Conservation (phyloP, 2,329 filamentous ascomycete species). For the Curvularia verruculosa region DNA sequence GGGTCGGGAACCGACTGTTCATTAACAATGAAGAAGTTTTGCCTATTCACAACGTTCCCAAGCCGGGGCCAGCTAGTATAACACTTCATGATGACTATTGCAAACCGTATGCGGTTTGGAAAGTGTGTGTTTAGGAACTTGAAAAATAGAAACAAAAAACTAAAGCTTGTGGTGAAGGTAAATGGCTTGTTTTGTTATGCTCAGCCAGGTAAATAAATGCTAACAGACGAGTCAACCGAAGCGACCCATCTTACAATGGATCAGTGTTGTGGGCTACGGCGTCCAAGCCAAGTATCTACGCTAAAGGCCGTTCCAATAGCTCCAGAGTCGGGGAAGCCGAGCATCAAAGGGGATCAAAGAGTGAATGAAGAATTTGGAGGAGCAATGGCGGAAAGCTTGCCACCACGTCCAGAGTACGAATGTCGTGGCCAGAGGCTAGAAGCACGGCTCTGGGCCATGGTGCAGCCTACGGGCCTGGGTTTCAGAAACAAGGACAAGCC, state of each 20-base stretch:
- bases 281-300: background rate
- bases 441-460: background rate
- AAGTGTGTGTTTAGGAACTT: too few relatives aligned
- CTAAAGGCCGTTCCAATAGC: slow-evolving; percentile 3
- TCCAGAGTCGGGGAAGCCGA: background rate
- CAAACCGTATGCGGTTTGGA: background rate
- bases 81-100: slow-evolving; percentile 3
- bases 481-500: slow-evolving; percentile 5
- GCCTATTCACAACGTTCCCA: background rate
- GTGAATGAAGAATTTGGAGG: background rate
- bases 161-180: background rate
- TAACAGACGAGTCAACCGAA: background rate
- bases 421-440: background rate
- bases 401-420: background rate
- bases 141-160: too few relatives aligned
- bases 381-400: slow-evolving; percentile 1
- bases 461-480: background rate
- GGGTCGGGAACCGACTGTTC: background rate
- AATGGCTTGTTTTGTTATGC: background rate
- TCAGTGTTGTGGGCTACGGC: background rate
- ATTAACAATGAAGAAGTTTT: slow-evolving; percentile 1
- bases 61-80: background rate
- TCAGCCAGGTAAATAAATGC: background rate
- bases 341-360: background rate
- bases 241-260: background rate